These are phyloP conservation scores for Suhomyces bolitotheri DNA, from an alignment of 1,139 yeast species.

Conservation along the genomic window DNA sequence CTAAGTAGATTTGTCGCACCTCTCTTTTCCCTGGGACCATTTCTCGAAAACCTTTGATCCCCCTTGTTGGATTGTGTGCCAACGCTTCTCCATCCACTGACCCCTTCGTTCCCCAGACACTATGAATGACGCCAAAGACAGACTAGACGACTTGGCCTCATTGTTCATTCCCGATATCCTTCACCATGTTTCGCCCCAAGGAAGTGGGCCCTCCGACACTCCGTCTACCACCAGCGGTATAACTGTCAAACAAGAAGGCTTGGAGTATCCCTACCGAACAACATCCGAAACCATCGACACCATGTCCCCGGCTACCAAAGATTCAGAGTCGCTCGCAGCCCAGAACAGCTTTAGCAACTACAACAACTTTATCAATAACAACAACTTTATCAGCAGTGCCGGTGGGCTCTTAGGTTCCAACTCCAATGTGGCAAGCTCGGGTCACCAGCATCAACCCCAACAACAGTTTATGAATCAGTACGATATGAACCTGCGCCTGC, in stretches of 20 bases:
- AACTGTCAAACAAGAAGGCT: constrained; percentile 24
- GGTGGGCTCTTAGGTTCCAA: too few relatives aligned
- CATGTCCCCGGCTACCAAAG: constrained; percentile 10
- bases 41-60: too few relatives aligned
- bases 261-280: constrained; percentile 15
- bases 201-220: constrained; percentile 8
- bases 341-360: constrained; percentile 11
- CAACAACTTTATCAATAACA: constrained; percentile 18
- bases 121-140: constrained; percentile 24
- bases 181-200: constrained; percentile 23
- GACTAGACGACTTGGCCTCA: constrained; percentile 45
- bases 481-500: constrained; percentile 13
- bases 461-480: constrained; percentile 2
- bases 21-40: too few relatives aligned
- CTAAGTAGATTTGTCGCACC: too few relatives aligned
- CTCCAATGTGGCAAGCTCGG: too few relatives aligned
- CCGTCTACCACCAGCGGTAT: constrained; percentile 8
- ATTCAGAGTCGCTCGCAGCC: constrained; percentile 3
- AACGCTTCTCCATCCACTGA: too few relatives aligned
- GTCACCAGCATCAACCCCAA: too few relatives aligned
- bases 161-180: constrained; percentile 46
- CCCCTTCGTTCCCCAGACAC: too few relatives aligned
- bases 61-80: too few relatives aligned
- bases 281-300: constrained; percentile 6
- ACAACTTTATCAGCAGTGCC: constrained; percentile 16